These are phyloP conservation scores for Myxozyma sirexii DNA, from an alignment of 805 yeast genomes.

Conservation along the genomic window DNA sequence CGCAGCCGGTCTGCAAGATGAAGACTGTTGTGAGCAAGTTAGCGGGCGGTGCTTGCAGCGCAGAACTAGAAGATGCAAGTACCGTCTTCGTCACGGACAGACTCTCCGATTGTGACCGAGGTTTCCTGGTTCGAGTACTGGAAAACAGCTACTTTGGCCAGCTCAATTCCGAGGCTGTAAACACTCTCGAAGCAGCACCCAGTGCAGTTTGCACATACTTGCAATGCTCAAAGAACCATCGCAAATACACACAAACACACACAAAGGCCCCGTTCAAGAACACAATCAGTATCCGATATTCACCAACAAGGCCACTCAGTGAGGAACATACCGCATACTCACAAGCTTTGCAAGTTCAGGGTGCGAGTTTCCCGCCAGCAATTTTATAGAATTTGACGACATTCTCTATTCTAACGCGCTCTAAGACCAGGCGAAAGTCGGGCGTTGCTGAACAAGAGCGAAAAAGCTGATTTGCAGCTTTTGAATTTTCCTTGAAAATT, in stretches of 20 bases:
- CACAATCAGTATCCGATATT: neutral
- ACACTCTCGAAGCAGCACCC: neutral
- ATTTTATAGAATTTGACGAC: constrained; percentile 56
- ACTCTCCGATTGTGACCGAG: constrained; percentile 82
- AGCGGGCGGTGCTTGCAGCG: too few relatives aligned
- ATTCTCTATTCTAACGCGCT: constrained; percentile 25
- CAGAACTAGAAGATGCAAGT: neutral
- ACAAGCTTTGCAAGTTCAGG: constrained; percentile 78
- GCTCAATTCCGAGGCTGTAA: constrained; percentile 58
- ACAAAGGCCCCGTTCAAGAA: neutral
- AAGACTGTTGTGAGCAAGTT: constrained; percentile 25
- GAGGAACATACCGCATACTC: constrained; percentile 49
- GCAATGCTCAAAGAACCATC: too few relatives aligned
- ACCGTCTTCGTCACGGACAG: constrained; percentile 83
- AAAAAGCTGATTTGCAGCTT: neutral
- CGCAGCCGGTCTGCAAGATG: constrained; percentile 73
- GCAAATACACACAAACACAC: neutral
- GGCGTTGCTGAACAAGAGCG: neutral
- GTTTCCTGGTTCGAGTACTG: constrained; percentile 89
- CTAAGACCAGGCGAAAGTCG: too few relatives aligned
- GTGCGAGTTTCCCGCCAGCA: constrained; percentile 63
- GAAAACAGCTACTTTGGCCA: constrained; percentile 77
- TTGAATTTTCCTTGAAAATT: neutral
- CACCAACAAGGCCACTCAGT: neutral
- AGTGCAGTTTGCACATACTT: too few relatives aligned